These are phyloP conservation scores for Sicyos baderoa DNA, from an alignment of 306 rosid species.

Conservation along the genomic window DNA sequence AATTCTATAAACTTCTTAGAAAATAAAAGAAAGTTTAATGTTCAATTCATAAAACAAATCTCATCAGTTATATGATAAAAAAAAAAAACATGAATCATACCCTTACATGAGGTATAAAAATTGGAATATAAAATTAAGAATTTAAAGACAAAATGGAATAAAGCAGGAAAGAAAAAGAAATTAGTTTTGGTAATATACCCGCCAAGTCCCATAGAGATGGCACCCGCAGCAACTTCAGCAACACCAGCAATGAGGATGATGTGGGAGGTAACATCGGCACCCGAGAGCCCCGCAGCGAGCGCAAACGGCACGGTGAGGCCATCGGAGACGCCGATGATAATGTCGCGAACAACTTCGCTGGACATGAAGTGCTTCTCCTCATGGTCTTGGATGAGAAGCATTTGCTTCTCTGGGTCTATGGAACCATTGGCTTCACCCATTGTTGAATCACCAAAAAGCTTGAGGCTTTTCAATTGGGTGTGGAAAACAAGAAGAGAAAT, in stretches of 20 bases:
- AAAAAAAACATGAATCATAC: too few species aligned
- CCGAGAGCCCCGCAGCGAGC: conserved; percentile 40
- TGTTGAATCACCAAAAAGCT: background rate
- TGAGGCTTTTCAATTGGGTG: background rate
- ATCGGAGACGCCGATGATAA: conserved; percentile 43
- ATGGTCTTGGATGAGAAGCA: conserved; percentile 31
- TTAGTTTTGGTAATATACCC: conserved; percentile 36
- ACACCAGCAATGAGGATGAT: conserved; percentile 42
- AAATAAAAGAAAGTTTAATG: too few species aligned
- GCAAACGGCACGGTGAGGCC: conserved; percentile 51
- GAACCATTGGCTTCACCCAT: conserved; percentile 21
- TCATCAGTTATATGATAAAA: too few species aligned
- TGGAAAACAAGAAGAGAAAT: background rate
- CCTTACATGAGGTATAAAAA: too few species aligned
- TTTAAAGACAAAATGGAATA: too few species aligned
- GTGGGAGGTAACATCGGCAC: conserved; percentile 36
- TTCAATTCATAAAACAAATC: too few species aligned
- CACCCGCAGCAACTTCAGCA: conserved; percentile 50
- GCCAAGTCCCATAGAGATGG: conserved; percentile 56
- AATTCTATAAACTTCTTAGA: too few species aligned
- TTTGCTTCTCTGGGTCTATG: conserved; percentile 37
- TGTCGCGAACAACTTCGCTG: conserved; percentile 40
- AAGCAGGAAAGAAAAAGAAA: too few species aligned
- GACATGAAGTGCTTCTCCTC: conserved; percentile 52
- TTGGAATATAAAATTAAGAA: too few species aligned